Evolutionary conservation across 75 land plant species (phyloP), one percentile per base, ranked within the genome.

Genomic region (Cryptomeria japonica): DNA sequence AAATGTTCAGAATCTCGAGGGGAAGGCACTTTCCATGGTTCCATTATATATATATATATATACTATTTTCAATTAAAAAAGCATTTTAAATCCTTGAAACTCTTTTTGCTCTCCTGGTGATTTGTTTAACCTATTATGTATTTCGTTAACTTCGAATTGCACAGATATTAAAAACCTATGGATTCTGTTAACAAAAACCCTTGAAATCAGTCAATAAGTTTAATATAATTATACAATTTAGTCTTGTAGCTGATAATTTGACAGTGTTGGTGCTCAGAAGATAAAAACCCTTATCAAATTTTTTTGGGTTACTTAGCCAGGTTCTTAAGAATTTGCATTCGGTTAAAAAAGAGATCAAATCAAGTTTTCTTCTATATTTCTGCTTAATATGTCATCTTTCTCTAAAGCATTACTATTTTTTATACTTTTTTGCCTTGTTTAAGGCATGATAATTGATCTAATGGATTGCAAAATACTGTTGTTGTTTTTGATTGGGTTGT

Each of bases 121-220:
- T 55, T 55, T 55, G 56, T 55, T 55, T 12, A 55, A 37, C 77
- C 77, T 75, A 13, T 15, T 75, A 75, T 37, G 78, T 76, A 76
- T 76, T 76, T 79, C 82, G 41, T 39, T 39, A 34, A 34, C 14
- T 79, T 79, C 41, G 82, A 79, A 79, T 44, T 79, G 83, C n/a
- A 9, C 44, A 41, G 41, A 19, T 76, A 37, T 15, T 14, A 16
- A 28, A 36, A 37, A 76, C 14, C 31, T 4, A 56, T 25, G 5
- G 16, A 36, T 34, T 75, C 25, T 37, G n/a, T 31, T 9, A 31
- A 31, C n/a, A 31, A 73, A 36, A 14, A 76, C 31, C 39, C 16
- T 32, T 34, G 37, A 36, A 75, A 75, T 10, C 34, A 31, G 37
- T 28, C 38, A 75, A 32, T 14, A 75, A 32, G 34, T 75, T 75